Percentiles rank a stretch among this genome's conserved stretches.
Evolutionary conservation across 1,284 basidiomycete species (phyloP).

Genomic region (Pyrrhoderma noxium): DNA sequence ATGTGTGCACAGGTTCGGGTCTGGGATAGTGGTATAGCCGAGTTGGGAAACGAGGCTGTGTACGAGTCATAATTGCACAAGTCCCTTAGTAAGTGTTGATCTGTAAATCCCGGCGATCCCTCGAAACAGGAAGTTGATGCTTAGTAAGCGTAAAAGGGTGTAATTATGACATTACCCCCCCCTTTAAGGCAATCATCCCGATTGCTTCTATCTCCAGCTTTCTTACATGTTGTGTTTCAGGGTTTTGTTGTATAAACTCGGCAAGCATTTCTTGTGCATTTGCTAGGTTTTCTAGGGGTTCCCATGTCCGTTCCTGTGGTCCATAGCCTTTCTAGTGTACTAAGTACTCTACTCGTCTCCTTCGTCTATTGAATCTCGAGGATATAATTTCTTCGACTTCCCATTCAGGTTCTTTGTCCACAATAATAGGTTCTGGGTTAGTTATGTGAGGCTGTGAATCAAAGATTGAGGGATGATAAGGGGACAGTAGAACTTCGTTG

Average conservation of each 20-base stretch:
- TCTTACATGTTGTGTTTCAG: neutral
- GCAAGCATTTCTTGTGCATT: neutral
- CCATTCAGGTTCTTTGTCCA: no score
- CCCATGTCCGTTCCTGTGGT: neutral
- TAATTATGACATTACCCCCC: no score
- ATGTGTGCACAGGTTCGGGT: no score
- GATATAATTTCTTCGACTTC: neutral
- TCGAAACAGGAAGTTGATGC: no score
- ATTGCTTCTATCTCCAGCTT: neutral
- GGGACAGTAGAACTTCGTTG: conserved; percentile 2
- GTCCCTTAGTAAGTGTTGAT: no score
- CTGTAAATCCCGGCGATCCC: no score
- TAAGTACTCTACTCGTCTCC: neutral
- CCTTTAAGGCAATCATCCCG: neutral
- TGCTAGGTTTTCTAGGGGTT: neutral
- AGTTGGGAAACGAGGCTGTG: no score
- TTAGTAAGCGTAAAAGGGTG: no score
- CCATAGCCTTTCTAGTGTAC: conserved; percentile 1
- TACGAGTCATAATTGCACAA: no score
- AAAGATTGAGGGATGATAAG: neutral
- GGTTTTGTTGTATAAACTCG: neutral
- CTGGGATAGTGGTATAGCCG: no score
- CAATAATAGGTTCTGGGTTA: neutral
- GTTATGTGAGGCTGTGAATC: neutral
- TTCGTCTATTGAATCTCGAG: neutral